Evolutionary conservation across 768 basidiomycete genomes (phyloP), one percentile per base, ranked within the genome.

Genomic region (Boletus pseudo-olivaceus): DNA sequence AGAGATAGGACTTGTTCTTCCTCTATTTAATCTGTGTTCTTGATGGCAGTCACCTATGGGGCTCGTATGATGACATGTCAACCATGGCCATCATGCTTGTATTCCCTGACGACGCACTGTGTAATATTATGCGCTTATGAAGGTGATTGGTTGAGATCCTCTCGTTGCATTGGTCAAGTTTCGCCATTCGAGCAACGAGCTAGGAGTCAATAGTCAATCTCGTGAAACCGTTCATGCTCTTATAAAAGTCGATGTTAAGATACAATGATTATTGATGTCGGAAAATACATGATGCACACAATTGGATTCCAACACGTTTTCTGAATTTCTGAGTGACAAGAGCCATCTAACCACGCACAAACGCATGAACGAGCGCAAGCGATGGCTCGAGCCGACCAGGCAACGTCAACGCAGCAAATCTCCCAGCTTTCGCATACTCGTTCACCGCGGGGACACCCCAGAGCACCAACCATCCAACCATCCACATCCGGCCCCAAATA

Each of bases 371-470:
- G 0, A 78, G n/a, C 1, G 39, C 47, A 19, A 61, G 33, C 26
- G 59, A 53, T 9, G 63, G 66, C 49, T 59, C 54, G 2, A 59
- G 15, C 2, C 54, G 54, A 10, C 61, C 59, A 1, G 55, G 53
- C 10, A 67, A 40, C 3, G 10, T 38, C 47, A 57, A 10, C 33
- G 52, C 33, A 0, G 35, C 48, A 30, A 60, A 57, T n/a, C 65
- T 49, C 17, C 65, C 65, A 7, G 23, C 44, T 17, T 32, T 54
- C 0, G 54, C 66, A 32, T 58, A 60, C 32, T 45, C 78, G 50
- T 84, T 78, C 19, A 78, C 68, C 46, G 81, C 55, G 3, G 79
- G 62, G 40, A 76, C 66, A 0, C 74, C 81, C 76, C 78, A 83
- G 0, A 71, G 64, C 9, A 78, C 8, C 5, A 80, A 41, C 82